Evolutionary conservation across 192 early-diverging fungal genomes (phyloP).

Genomic region (Linnemannia hyalina): DNA sequence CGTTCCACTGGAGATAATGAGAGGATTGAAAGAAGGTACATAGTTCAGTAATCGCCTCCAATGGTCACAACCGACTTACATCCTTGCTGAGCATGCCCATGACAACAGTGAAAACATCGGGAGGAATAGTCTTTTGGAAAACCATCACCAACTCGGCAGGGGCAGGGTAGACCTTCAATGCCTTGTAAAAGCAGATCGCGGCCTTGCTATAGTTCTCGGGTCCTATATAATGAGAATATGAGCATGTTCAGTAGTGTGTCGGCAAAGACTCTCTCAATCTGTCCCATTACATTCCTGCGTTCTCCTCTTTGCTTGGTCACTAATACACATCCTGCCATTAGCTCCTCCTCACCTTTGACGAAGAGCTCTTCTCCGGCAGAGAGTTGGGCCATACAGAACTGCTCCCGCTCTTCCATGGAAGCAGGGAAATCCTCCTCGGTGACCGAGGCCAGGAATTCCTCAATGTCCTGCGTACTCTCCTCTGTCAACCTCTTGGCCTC

Average conservation of each 20-base stretch:
- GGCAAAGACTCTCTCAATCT: neutral
- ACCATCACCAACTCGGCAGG: slow-evolving; percentile 96
- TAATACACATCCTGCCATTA: too few species aligned
- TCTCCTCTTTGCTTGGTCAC: neutral
- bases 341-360: slow-evolving; percentile 65
- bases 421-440: slow-evolving; percentile 80
- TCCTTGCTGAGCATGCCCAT: slow-evolving; percentile 93
- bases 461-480: slow-evolving; percentile 59
- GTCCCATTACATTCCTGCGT: neutral
- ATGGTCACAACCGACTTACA: slow-evolving; percentile 46
- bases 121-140: slow-evolving; percentile 93
- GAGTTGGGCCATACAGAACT: slow-evolving; percentile 91
- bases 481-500: slow-evolving; percentile 54
- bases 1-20: neutral
- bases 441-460: slow-evolving; percentile 71
- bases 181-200: slow-evolving; percentile 89
- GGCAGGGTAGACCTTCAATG: slow-evolving; percentile 95
- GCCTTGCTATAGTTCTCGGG: slow-evolving; percentile 75
- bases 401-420: slow-evolving; percentile 83
- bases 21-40: too few species aligned
- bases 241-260: neutral
- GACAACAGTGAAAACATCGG: slow-evolving; percentile 87
- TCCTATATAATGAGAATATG: slow-evolving; percentile 55
- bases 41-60: too few species aligned
- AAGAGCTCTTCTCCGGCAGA: slow-evolving; percentile 86